Conservation (phyloP, 140 eudicot species). For the Bidens hawaiensis region DNA sequence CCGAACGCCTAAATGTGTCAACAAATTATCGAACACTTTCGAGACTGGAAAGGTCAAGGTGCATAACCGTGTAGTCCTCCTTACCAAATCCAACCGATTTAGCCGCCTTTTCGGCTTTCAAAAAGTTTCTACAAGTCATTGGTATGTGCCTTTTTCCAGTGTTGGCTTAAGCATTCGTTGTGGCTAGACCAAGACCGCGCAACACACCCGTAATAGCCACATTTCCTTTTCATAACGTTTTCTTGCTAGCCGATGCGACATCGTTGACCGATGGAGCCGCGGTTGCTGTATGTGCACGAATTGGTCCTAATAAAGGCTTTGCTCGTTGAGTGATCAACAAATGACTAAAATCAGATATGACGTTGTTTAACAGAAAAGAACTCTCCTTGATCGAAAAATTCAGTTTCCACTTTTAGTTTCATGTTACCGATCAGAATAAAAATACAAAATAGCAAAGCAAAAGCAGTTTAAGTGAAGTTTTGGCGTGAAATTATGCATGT, state of each 20-base stretch:
- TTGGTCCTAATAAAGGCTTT: conserved; percentile 28
- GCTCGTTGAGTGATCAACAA: conserved; percentile 25
- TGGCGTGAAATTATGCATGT: not conserved
- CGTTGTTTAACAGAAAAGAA: conserved; percentile 21
- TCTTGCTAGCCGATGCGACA: conserved; percentile 43
- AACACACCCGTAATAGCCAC: conserved; percentile 80
- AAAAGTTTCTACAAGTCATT: conserved; percentile 85
- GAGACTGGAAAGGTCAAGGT: conserved; percentile 81
- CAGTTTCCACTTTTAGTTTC: conserved; percentile 33
- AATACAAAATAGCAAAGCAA: not conserved
- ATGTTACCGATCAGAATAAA: not conserved
- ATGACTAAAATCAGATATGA: conserved; percentile 43
- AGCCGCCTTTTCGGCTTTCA: conserved; percentile 81
- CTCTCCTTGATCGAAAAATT: too few relatives aligned
- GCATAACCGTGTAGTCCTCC: conserved; percentile 71
- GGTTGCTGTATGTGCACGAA: conserved; percentile 56
- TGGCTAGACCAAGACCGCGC: conserved; percentile 81
- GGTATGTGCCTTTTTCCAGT: conserved; percentile 66
- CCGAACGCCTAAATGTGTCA: conserved; percentile 52
- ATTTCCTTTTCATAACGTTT: conserved; percentile 65
- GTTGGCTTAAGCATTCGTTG: conserved; percentile 69
- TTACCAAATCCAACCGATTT: conserved; percentile 63
- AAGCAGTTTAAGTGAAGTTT: not conserved
- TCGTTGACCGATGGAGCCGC: conserved; percentile 52
- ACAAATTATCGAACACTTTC: conserved; percentile 85